Evolutionary conservation across 2,329 filamentous ascomycete genomes (phyloP), one percentile per base, ranked within the genome.

Genomic region (Lecanosticta acicola): DNA sequence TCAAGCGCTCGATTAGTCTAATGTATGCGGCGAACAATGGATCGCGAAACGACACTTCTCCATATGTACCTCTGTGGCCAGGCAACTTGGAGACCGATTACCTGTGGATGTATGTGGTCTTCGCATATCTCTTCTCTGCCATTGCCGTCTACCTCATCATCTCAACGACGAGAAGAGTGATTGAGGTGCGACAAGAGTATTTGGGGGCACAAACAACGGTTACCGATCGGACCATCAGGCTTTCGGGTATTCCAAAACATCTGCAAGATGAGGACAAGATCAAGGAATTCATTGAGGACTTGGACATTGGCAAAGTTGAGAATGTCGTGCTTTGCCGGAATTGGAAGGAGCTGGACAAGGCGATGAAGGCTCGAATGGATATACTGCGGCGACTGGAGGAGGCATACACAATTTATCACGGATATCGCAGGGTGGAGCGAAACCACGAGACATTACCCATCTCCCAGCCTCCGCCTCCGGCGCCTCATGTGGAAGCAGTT

Each of bases 171-270:
- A 80, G 84, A 56, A 84, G 82, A 48, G 84, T 98, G 42, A 94
- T 97, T 54, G 79, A 83, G 46, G 79, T 91, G 21, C 77, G 93
- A 18, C 93, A 98, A 66, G 82, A 89, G 48, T 98, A 96, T 62
- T 76, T 98, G 8, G 93, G 93, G 10, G 88, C 84, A 17, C 91
- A 97, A 66, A 90, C 86, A 0, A 97, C 91, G n/a, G 80, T 96
- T 41, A 97, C 93, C 1, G 93, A 98, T 67, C 82, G 90, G 24
- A 98, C 93, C 0, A 90, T 98, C 59, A 83, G 88, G 18, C 71
- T 98, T 14, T 93, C 91, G 0, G 91, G 91, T 0, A 91, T 98
- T 17, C 93, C 94, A 0, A 63, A 68, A 3, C 82, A 91, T 18
- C 69, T 97, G 48, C 79, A 87, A 46, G 85, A 85, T 0, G 91